phyloP scores from a whole-genome alignment of 2,329 filamentous ascomycete genomes.

The Penicillium sumatraense region DNA sequence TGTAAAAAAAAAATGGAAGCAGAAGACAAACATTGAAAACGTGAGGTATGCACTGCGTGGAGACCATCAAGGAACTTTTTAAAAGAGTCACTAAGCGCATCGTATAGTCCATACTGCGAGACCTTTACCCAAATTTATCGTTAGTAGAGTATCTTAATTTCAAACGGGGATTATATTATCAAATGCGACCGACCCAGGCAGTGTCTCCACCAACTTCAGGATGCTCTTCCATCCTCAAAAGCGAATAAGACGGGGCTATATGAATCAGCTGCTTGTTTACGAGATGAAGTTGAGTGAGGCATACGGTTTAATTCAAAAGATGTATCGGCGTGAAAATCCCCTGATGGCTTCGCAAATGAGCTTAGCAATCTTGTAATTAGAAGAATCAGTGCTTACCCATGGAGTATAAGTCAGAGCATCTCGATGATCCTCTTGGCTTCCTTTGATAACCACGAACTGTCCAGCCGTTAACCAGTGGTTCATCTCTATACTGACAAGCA shows the following conservation, averaged over 20 bases:
- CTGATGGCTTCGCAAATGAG: constrained; percentile 35
- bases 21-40: neutral
- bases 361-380: neutral
- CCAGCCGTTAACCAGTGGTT: neutral
- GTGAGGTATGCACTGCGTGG: constrained; percentile 52
- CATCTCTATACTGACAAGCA: no score
- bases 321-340: constrained; percentile 57
- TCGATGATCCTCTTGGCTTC: constrained; percentile 52
- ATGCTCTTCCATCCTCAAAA: constrained; percentile 58
- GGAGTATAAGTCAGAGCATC: constrained; percentile 53
- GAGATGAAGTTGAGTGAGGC: neutral
- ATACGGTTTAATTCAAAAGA: constrained; percentile 56
- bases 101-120: constrained; percentile 32
- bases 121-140: constrained; percentile 17
- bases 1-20: neutral
- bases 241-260: constrained; percentile 52
- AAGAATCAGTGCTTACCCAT: constrained; percentile 34
- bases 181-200: constrained; percentile 44
- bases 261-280: neutral
- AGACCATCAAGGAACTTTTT: constrained; percentile 50
- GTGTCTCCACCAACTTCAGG: constrained; percentile 55
- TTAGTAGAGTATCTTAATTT: neutral
- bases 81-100: constrained; percentile 47
- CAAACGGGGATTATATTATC: neutral
- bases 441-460: constrained; percentile 51